A percentile compares a stretch with the other conserved stretches of the same genome.
Conservation (phyloP, 768 basidiomycete species). For the Rhodotorula kratochvilovae region DNA sequence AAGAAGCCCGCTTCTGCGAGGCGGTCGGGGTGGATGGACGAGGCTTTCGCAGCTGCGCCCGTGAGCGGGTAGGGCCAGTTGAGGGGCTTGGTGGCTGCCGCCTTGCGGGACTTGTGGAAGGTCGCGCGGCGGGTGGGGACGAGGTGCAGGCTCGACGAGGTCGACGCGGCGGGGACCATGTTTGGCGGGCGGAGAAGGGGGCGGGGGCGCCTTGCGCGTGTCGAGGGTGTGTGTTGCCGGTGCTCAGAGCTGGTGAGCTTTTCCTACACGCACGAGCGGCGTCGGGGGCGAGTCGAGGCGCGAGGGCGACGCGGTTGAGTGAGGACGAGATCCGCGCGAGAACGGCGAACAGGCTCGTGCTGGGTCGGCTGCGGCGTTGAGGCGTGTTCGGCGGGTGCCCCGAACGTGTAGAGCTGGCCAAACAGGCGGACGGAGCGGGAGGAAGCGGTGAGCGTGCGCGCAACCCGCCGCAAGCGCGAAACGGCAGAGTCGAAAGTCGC, state of each 20-base stretch:
- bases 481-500: no score
- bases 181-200: slow-evolving; percentile 3
- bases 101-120: slow-evolving; percentile 31
- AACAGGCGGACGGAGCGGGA: no score
- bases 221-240: neutral
- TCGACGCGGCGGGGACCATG: slow-evolving; percentile 7
- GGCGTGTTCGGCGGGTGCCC: no score
- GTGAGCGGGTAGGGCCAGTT: slow-evolving; percentile 34
- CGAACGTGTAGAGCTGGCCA: no score
- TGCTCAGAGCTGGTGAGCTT: neutral
- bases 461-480: no score
- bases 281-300: no score
- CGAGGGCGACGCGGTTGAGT: neutral
- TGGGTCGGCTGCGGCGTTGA: no score
- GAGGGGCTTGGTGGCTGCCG: neutral
- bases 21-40: slow-evolving; percentile 31
- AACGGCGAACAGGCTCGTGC: neutral
- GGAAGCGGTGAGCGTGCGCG: no score
- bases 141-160: slow-evolving; percentile 2
- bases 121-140: slow-evolving; percentile 6
- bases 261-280: no score
- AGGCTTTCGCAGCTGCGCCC: slow-evolving; percentile 7
- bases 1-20: slow-evolving; percentile 28
- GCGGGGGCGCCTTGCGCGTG: neutral
- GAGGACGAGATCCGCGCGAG: neutral